phyloP scores from a whole-genome alignment of 78 protist species.

The Dictyostelium firmibasis region DNA sequence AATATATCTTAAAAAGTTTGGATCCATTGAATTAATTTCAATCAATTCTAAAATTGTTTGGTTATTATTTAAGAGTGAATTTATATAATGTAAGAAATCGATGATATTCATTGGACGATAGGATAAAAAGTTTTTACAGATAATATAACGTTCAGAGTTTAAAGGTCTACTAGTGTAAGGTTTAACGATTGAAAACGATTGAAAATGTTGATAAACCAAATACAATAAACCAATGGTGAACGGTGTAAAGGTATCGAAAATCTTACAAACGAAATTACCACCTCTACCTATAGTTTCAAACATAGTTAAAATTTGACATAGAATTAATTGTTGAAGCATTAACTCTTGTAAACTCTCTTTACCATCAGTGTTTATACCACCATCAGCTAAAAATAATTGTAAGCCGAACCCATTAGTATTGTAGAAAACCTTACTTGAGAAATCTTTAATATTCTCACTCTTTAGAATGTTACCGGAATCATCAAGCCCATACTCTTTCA shows the following conservation, averaged over 20 bases:
- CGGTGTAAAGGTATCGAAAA: constrained; percentile 91
- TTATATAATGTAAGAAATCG: constrained; percentile 8
- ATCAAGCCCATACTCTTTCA: constrained; percentile 78
- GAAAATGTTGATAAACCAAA: constrained; percentile 80
- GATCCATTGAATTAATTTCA: constrained; percentile 3
- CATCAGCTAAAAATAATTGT: constrained; percentile 88
- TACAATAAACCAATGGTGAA: constrained; percentile 89
- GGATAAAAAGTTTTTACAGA: constrained; percentile 19
- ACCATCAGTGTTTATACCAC: constrained; percentile 87
- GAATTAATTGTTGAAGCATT: constrained; percentile 73
- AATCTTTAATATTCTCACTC: constrained; percentile 70
- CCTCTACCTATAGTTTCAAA: constrained; percentile 76
- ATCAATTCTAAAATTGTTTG: constrained; percentile 13
- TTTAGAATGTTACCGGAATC: constrained; percentile 81
- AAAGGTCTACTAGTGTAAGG: constrained; percentile 95
- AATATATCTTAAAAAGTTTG: constrained; percentile 24
- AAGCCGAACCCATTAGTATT: constrained; percentile 81
- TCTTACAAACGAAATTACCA: constrained; percentile 93
- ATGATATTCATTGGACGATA: constrained; percentile 5
- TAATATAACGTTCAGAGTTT: constrained; percentile 91
- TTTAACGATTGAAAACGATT: constrained; percentile 84
- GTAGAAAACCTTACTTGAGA: constrained; percentile 45
- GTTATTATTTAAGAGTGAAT: constrained; percentile 12
- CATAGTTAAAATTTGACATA: constrained; percentile 88
- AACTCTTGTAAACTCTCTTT: constrained; percentile 87